These are phyloP conservation scores for Wickerhamomyces subpelliculosus DNA, from an alignment of 805 yeast species.

Conservation along the genomic window DNA sequence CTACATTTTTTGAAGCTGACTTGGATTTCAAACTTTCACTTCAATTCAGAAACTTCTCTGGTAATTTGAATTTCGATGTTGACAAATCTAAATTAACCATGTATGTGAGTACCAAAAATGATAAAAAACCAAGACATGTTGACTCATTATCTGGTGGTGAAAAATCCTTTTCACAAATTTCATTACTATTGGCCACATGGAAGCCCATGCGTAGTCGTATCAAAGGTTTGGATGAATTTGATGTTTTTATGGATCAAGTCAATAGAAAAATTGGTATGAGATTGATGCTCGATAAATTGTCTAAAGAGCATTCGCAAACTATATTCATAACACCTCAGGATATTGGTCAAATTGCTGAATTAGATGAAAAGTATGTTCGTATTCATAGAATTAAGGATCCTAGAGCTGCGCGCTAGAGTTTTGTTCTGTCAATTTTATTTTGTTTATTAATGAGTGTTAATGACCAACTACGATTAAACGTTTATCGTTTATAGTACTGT, in stretches of 20 bases:
- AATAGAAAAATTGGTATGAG: conserved; percentile 76
- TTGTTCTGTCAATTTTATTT: not conserved
- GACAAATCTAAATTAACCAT: conserved; percentile 43
- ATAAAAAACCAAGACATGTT: conserved; percentile 56
- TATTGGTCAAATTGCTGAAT: conserved; percentile 54
- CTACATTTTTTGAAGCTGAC: conserved; percentile 42
- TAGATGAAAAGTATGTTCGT: conserved; percentile 53
- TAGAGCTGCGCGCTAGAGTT: conserved; percentile 8
- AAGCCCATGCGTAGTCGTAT: conserved; percentile 81
- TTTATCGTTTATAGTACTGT: not conserved
- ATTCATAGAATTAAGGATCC: conserved; percentile 56
- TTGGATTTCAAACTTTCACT: conserved; percentile 53
- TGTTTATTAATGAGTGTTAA: not conserved
- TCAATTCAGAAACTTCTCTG: conserved; percentile 64
- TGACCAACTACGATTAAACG: not conserved
- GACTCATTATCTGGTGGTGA: conserved; percentile 95
- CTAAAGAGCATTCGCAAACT: conserved; percentile 68
- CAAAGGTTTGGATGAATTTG: conserved; percentile 92
- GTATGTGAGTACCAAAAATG: conserved; percentile 55
- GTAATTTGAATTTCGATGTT: conserved; percentile 60
- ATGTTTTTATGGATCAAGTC: conserved; percentile 94
- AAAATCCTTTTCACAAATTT: conserved; percentile 87
- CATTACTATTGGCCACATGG: conserved; percentile 87
- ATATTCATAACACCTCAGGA: conserved; percentile 94
- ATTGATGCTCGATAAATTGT: conserved; percentile 62